Evolutionary conservation across 495 filamentous ascomycete genomes (phyloP).

Genomic region (Aspergillus sclerotiicarbonarius): DNA sequence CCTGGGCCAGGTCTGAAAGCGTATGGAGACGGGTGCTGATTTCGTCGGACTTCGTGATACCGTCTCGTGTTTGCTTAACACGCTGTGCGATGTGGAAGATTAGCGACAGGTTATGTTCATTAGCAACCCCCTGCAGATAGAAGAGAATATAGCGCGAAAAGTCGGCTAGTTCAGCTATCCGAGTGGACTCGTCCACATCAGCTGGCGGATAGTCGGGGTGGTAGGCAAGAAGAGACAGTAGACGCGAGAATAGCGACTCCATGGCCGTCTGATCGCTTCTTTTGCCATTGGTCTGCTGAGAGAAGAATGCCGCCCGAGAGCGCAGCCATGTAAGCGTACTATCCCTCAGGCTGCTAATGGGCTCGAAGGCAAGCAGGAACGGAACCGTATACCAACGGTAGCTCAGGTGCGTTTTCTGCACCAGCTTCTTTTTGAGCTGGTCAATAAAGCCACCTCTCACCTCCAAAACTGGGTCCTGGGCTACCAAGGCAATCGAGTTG

Average conservation of each 20-base stretch:
- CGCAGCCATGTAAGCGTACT: conserved; percentile 85
- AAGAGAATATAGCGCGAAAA: conserved; percentile 85
- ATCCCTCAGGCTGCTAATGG: conserved; percentile 61
- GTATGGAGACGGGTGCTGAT: conserved; percentile 64
- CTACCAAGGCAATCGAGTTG: conserved; percentile 72
- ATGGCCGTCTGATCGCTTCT: conserved; percentile 57
- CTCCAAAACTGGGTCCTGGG: conserved; percentile 70
- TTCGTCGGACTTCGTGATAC: conserved; percentile 58
- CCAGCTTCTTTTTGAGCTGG: conserved; percentile 81
- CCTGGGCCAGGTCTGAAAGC: conserved; percentile 84
- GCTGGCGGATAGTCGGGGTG: conserved; percentile 80
- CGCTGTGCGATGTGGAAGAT: conserved; percentile 92
- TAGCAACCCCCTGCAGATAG: conserved; percentile 80
- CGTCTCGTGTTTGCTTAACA: conserved; percentile 86
- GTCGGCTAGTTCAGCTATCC: conserved; percentile 69
- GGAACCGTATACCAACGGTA: conserved; percentile 81
- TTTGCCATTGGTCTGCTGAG: conserved; percentile 39
- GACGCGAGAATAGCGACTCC: conserved; percentile 80
- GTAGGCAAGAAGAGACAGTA: conserved; percentile 86
- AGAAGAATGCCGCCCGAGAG: conserved; percentile 59
- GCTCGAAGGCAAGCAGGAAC: conserved; percentile 90
- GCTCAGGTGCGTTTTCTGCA: conserved; percentile 40
- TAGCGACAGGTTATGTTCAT: conserved; percentile 78
- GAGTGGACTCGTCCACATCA: conserved; percentile 46
- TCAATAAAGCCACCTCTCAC: conserved; percentile 77